phyloP scores from a whole-genome alignment of 2,329 filamentous ascomycete genomes.

The Dactylellina sp. region DNA sequence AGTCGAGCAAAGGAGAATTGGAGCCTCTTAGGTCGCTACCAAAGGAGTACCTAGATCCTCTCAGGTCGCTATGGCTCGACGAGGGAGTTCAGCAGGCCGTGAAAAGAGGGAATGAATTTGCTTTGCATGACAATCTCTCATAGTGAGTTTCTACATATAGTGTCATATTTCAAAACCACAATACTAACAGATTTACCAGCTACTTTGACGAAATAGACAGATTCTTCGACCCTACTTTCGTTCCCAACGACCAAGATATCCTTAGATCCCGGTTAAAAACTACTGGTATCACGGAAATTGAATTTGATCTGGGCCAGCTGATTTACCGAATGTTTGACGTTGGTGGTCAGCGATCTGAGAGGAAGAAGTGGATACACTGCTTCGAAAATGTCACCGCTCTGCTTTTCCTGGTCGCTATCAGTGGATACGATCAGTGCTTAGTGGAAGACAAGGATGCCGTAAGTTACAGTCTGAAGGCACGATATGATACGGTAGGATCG shows the following conservation, averaged over 20 bases:
- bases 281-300: constrained; percentile 94
- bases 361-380: constrained; percentile 98
- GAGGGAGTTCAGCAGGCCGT: constrained; percentile 87
- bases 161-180: background rate
- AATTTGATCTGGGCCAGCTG: constrained; percentile 89
- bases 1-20: constrained; percentile 81
- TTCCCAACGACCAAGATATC: constrained; percentile 94
- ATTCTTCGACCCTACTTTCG: constrained; percentile 79
- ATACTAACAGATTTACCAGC: constrained; percentile 66
- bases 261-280: constrained; percentile 89
- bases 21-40: constrained; percentile 70
- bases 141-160: constrained; percentile 72
- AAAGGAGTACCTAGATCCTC: constrained; percentile 79
- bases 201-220: constrained; percentile 85
- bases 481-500: background rate
- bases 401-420: constrained; percentile 93
- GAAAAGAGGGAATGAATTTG: constrained; percentile 93
- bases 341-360: constrained; percentile 88
- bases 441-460: constrained; percentile 97
- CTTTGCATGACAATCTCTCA: constrained; percentile 91
- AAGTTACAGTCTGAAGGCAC: constrained; percentile 64
- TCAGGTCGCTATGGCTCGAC: constrained; percentile 87
- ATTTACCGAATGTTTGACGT: constrained; percentile 98
- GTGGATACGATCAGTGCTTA: constrained; percentile 94
- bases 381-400: constrained; percentile 94